These are phyloP conservation scores for Leucogyrophana mollusca DNA, from an alignment of 768 basidiomycete species.

Conservation along the genomic window DNA sequence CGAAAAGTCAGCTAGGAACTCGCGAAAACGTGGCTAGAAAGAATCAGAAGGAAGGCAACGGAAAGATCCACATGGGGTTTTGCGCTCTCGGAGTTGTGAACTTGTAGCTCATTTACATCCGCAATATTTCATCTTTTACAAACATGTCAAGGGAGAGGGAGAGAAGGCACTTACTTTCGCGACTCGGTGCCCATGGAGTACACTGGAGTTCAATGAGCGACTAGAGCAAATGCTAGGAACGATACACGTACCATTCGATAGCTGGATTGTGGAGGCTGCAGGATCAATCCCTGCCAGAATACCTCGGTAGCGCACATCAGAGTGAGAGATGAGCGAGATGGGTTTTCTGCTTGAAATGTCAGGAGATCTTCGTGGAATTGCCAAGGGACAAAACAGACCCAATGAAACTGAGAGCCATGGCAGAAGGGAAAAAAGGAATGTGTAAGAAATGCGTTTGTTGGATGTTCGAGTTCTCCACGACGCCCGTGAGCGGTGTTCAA, in stretches of 20 bases:
- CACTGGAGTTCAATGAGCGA: constrained; percentile 35
- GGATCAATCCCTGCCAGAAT: constrained; percentile 88
- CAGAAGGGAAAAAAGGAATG: constrained; percentile 13
- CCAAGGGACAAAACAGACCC: constrained; percentile 43
- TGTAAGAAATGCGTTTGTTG: constrained; percentile 14
- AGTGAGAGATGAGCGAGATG: constrained; percentile 87
- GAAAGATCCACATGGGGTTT: constrained; percentile 53
- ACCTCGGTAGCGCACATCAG: constrained; percentile 87
- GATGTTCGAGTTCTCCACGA: constrained; percentile 7
- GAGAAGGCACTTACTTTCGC: constrained; percentile 55
- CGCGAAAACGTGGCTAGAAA: constrained; percentile 3
- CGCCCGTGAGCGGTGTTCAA: constrained; percentile 5
- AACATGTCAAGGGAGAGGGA: background rate
- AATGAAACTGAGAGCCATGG: constrained; percentile 75
- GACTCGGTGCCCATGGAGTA: constrained; percentile 89
- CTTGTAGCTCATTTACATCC: constrained; percentile 40
- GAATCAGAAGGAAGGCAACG: constrained; percentile 67
- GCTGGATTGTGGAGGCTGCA: constrained; percentile 79
- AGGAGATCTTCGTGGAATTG: constrained; percentile 5
- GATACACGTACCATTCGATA: constrained; percentile 68
- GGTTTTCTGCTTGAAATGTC: constrained; percentile 58
- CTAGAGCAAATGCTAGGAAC: background rate
- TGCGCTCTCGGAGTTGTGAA: constrained; percentile 43
- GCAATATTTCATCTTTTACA: constrained; percentile 35
- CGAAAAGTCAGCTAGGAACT: background rate